Evolutionary conservation across 768 basidiomycete genomes (phyloP).

Genomic region (Tephrocybe sp.): DNA sequence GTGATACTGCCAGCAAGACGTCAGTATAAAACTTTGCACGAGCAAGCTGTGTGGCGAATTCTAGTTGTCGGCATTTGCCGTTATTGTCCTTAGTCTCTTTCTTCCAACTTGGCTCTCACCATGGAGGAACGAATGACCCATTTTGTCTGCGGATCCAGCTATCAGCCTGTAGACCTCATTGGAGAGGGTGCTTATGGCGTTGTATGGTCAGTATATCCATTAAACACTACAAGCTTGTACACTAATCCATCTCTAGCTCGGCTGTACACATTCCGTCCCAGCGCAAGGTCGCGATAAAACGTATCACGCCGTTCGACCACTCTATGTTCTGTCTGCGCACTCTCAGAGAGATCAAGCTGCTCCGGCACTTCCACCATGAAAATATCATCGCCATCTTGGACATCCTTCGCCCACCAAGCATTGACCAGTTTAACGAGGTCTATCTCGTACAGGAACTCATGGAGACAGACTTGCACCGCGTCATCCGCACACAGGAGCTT

Average conservation of each 20-base stretch:
- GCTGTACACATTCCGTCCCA: conserved; percentile 77
- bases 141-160: conserved; percentile 55
- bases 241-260: conserved; percentile 44
- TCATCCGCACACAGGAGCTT: conserved; percentile 92
- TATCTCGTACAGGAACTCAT: conserved; percentile 68
- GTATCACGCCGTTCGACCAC: conserved; percentile 93
- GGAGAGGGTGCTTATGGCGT: conserved; percentile 96
- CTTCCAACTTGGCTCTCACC: too few relatives aligned
- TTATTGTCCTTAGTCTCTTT: too few relatives aligned
- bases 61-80: conserved; percentile 12
- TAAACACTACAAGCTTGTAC: neutral
- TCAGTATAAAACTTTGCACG: neutral
- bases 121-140: conserved; percentile 32
- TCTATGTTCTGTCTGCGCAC: conserved; percentile 82
- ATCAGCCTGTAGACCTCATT: conserved; percentile 79
- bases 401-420: conserved; percentile 77
- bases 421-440: conserved; percentile 86
- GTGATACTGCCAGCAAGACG: neutral
- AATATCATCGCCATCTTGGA: conserved; percentile 96
- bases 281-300: conserved; percentile 86
- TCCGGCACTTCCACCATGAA: conserved; percentile 84
- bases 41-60: neutral
- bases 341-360: conserved; percentile 88
- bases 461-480: conserved; percentile 93
- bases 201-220: conserved; percentile 55